These are phyloP conservation scores for Paraconiothyrium brasiliense DNA, from an alignment of 2,329 filamentous ascomycete genomes.

Conservation along the genomic window DNA sequence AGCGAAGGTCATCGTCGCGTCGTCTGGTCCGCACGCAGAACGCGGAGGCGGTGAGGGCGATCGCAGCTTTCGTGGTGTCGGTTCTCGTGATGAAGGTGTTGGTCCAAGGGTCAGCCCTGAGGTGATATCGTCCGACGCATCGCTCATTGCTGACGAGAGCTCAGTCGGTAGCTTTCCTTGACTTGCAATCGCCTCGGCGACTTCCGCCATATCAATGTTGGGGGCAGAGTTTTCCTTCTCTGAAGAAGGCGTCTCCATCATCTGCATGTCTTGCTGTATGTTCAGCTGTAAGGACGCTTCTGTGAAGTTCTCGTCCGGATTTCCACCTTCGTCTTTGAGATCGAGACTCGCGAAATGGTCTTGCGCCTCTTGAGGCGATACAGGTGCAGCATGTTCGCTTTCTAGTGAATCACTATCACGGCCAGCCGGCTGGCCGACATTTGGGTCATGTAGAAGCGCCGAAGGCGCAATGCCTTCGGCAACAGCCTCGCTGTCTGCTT, in stretches of 20 bases:
- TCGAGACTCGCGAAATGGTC: background rate
- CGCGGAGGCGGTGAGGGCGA: conserved; percentile 42
- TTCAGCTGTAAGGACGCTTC: conserved; percentile 45
- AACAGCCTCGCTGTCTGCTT: background rate
- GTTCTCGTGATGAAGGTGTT: conserved; percentile 21
- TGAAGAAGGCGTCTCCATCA: background rate
- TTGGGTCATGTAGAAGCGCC: conserved; percentile 17
- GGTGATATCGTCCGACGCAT: conserved; percentile 35
- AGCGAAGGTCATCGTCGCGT: conserved; percentile 43
- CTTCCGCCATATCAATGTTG: background rate
- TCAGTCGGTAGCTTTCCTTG: background rate
- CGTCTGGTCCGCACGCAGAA: conserved; percentile 34
- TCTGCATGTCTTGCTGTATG: conserved; percentile 36
- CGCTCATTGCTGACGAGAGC: background rate
- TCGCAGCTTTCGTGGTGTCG: conserved; percentile 35
- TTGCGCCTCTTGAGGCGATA: background rate
- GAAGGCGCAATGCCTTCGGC: conserved; percentile 24
- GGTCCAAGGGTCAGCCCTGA: conserved; percentile 42
- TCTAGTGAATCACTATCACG: background rate
- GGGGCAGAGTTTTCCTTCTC: background rate
- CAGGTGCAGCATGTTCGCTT: background rate
- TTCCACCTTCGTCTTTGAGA: conserved; percentile 7
- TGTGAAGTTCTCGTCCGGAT: conserved; percentile 35
- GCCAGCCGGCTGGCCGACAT: background rate
- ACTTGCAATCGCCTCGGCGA: background rate